phyloP scores from a whole-genome alignment of 208 protist genomes.

The Acanthamoeba sp. region DNA sequence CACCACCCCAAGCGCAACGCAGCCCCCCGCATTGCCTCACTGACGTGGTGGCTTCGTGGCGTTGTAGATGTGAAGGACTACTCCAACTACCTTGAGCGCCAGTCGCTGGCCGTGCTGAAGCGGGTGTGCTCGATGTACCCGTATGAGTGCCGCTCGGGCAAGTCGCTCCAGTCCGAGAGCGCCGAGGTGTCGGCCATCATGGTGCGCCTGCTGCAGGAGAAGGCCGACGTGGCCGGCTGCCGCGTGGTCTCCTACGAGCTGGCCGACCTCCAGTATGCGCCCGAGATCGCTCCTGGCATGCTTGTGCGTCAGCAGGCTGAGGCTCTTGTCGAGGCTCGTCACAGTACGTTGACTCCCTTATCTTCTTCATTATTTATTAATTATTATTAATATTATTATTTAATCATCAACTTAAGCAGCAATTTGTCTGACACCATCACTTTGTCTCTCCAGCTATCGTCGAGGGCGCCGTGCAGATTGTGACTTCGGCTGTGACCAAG shows the following conservation, averaged over 20 bases:
- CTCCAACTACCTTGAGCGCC: conserved; percentile 10
- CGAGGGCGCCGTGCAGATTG: too few relatives aligned
- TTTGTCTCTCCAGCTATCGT: too few relatives aligned
- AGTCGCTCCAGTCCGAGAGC: conserved; percentile 67
- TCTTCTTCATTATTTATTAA: too few relatives aligned
- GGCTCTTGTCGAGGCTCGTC: conserved; percentile 38
- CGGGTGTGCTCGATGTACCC: conserved; percentile 67
- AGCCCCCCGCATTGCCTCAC: too few relatives aligned
- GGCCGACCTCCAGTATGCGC: conserved; percentile 61
- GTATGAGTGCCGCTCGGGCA: conserved; percentile 31
- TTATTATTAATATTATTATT: too few relatives aligned
- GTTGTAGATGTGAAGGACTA: conserved; percentile 55
- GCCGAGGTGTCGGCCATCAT: conserved; percentile 39
- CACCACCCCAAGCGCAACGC: neutral
- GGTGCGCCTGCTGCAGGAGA: conserved; percentile 51
- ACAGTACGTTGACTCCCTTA: conserved; percentile 49
- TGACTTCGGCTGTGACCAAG: conserved; percentile 9
- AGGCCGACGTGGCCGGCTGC: conserved; percentile 27
- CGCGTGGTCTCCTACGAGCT: conserved; percentile 52
- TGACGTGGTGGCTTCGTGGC: neutral
- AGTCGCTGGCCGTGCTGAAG: conserved; percentile 53
- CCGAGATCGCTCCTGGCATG: conserved; percentile 52
- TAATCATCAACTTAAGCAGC: too few relatives aligned
- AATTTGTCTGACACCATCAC: too few relatives aligned
- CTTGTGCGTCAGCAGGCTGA: conserved; percentile 59